Percentiles rank a stretch among this genome's conserved stretches.
These are phyloP conservation scores for Pseudozyma flocculosa DNA, from an alignment of 1,284 basidiomycete species.

Conservation along the genomic window DNA sequence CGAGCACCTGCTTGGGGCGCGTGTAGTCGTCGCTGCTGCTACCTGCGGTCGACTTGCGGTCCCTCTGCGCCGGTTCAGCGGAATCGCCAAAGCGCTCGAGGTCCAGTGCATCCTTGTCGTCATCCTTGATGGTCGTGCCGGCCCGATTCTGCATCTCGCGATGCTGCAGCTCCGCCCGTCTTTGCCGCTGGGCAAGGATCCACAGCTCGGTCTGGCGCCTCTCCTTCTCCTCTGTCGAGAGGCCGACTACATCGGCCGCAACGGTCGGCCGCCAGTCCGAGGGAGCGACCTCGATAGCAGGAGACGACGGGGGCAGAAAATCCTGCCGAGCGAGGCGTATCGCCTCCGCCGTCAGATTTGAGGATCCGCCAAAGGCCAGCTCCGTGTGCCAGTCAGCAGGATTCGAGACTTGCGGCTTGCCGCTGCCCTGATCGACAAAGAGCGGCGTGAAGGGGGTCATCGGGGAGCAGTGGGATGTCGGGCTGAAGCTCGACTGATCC, in stretches of 20 bases:
- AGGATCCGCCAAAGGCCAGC: background rate
- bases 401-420: conserved; percentile 11
- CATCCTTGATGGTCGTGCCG: too few species aligned
- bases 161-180: conserved; percentile 18
- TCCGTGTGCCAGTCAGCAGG: background rate
- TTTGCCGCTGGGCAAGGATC: conserved; percentile 25
- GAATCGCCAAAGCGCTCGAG: too few species aligned
- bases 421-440: conserved; percentile 32
- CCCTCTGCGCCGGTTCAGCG: too few species aligned
- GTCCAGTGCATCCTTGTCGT: too few species aligned
- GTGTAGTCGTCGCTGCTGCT: conserved; percentile 13
- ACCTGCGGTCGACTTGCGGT: too few species aligned
- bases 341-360: background rate
- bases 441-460: conserved; percentile 39
- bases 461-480: conserved; percentile 26
- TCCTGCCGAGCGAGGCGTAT: background rate
- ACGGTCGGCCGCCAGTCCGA: too few species aligned
- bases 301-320: too few species aligned
- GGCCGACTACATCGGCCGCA: too few species aligned
- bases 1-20: conserved; percentile 11
- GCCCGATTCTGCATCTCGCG: conserved; percentile 9
- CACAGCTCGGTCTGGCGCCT: conserved; percentile 25
- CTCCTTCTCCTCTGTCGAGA: conserved; percentile 3
- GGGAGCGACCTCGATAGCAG: too few species aligned
- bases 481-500: conserved; percentile 17